Percentiles rank a stretch among this genome's conserved stretches.
These are phyloP conservation scores for Rhazya stricta DNA, from an alignment of 257 asterid genomes.

Conservation along the genomic window DNA sequence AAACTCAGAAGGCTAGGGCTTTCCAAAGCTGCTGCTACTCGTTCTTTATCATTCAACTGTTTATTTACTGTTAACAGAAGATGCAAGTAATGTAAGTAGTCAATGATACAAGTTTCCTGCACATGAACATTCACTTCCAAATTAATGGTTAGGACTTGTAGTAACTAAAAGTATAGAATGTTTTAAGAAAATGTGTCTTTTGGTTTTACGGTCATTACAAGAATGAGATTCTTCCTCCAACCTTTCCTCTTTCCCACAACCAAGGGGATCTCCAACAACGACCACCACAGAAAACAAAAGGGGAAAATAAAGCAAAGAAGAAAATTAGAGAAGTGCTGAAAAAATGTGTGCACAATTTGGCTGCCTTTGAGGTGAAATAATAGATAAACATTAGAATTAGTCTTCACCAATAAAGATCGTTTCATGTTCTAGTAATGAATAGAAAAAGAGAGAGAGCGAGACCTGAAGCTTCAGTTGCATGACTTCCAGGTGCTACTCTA, in stretches of 20 bases:
- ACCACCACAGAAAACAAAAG: not conserved
- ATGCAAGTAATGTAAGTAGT: not conserved
- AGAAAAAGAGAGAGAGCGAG: conserved; percentile 24
- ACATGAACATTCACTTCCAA: not conserved
- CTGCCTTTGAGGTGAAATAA: not conserved
- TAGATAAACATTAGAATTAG: not conserved
- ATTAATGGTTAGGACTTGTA: not conserved
- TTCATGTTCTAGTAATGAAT: not conserved
- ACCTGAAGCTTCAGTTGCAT: conserved; percentile 98
- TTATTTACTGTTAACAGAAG: conserved; percentile 62
- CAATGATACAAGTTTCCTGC: not conserved
- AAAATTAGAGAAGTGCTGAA: not conserved
- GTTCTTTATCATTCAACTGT: conserved; percentile 92
- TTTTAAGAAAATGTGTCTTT: not conserved
- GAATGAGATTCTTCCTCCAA: not conserved
- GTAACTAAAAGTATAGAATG: not conserved
- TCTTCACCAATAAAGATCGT: not conserved
- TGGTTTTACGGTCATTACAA: too few species aligned
- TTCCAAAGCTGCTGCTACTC: conserved; percentile 93
- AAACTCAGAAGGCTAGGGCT: conserved; percentile 68
- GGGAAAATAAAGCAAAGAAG: not conserved
- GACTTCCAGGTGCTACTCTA: conserved; percentile 90
- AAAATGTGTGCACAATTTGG: not conserved
- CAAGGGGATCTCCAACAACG: not conserved
- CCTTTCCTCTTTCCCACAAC: not conserved